A percentile compares a stretch with the other conserved stretches of the same genome.
Evolutionary conservation across 306 rosid species (phyloP).

Genomic region (Vigna angularis): DNA sequence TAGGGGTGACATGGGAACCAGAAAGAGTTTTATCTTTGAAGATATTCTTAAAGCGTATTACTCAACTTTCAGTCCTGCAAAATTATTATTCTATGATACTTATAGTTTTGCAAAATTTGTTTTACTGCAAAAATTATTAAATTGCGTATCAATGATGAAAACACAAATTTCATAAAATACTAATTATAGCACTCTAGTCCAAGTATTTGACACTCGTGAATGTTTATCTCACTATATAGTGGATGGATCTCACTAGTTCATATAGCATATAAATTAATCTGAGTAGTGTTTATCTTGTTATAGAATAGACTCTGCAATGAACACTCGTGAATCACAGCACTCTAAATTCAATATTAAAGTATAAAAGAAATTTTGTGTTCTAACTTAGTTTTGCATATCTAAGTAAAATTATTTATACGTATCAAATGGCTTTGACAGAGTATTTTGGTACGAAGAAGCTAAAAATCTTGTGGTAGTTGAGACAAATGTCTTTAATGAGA

Average conservation of each 20-base stretch:
- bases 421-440: slow-evolving; percentile 52
- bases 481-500: slow-evolving; percentile 96
- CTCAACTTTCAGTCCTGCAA: background rate
- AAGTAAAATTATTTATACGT: slow-evolving; percentile 2
- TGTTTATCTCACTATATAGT: background rate
- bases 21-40: slow-evolving; percentile 94
- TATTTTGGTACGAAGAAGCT: slow-evolving; percentile 74
- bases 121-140: too few relatives aligned
- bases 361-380: background rate
- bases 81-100: slow-evolving; percentile 1
- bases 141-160: background rate
- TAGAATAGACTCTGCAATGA: background rate
- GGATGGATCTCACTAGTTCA: background rate
- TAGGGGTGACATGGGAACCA: slow-evolving; percentile 99
- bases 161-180: background rate
- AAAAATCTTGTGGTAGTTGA: slow-evolving; percentile 74
- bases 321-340: background rate
- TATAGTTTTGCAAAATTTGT: background rate
- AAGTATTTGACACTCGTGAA: background rate
- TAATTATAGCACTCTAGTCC: background rate
- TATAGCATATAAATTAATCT: background rate
- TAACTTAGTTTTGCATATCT: slow-evolving; percentile 1
- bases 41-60: slow-evolving; percentile 73
- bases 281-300: background rate
- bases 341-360: background rate